Base-by-base conservation (phyloP, 768 basidiomycete genomes). In the Scleroderma bovista region DNA sequence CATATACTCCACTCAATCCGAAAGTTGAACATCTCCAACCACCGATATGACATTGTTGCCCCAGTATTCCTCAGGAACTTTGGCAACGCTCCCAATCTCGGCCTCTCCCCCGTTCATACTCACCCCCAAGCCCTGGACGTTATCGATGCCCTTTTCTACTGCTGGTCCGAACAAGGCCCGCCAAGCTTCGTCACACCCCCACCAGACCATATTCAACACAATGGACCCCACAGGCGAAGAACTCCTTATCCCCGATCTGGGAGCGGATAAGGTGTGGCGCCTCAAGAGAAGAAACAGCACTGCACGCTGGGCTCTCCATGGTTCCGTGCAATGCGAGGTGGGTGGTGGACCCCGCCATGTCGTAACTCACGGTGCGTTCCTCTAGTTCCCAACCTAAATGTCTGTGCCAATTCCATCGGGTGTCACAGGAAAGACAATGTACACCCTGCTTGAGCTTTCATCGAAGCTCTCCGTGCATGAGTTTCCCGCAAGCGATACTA, bases 281-380 rank as follows among this genome's bases (percentile, higher is more conserved):
- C 70, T 84, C 51, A 69, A 67, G 55, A 75, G 78, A 60, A 63
- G 59, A 9, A 29, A 29, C 9, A 31, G 48, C 31, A 65, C 66
- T 17, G 79, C 75, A 2, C 61, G 58, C 26, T 84, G 88, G 80
- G 61, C 66, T 17, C 58, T 79, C 43, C 61, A 60, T n/a, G 80
- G 75, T 6, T 69, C 71, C 31, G 62, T 89, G 37, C 57, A 68
- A 23, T 73, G 71, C 60, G 69, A 74, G 53, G 61, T 72, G 3
- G 88, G 88, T 0, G 71, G 79, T 31, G 88, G 88, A 1, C 88
- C 88, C 8, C 72, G 88, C 29, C 88, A 92, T 59, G 72, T 83
- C 46, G 81, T 74, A 15, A 71, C 80, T 54, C 63, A 85, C 53
- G 76, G 88, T 88, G 47, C 17, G 79, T 66, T 46, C 22, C 15